Conservation (phyloP, 225 moss, liverwort and hornwort species). For the Lunularia cruciata region DNA sequence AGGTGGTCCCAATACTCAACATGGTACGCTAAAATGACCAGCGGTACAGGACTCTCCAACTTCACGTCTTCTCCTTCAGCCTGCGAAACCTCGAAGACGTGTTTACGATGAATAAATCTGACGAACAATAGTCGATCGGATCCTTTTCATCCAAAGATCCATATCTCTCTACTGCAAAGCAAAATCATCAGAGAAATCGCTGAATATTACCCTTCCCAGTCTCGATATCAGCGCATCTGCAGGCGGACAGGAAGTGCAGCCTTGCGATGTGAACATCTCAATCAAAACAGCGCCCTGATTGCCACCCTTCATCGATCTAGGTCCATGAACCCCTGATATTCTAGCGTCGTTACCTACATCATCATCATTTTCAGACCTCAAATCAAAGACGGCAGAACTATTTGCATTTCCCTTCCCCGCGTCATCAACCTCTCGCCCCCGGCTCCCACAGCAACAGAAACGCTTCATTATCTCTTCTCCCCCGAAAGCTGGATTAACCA, state of each 20-base stretch:
- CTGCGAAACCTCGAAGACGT: slow-evolving; percentile 34
- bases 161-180: too few species aligned
- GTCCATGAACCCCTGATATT: slow-evolving; percentile 36
- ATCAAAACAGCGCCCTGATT: slow-evolving; percentile 68
- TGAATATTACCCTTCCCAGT: slow-evolving; percentile 50
- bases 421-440: neutral
- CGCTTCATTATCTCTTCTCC: slow-evolving; percentile 2
- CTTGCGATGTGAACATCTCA: slow-evolving; percentile 90
- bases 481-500: too few species aligned
- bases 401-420: neutral
- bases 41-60: slow-evolving; percentile 52
- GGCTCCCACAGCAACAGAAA: neutral
- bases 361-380: slow-evolving; percentile 3
- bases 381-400: neutral
- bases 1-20: slow-evolving; percentile 97
- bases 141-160: too few species aligned
- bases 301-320: slow-evolving; percentile 43
- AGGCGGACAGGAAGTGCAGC: slow-evolving; percentile 88
- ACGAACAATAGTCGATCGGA: too few species aligned
- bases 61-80: slow-evolving; percentile 55
- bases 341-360: slow-evolving; percentile 20
- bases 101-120: neutral
- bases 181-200: neutral
- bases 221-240: slow-evolving; percentile 81
- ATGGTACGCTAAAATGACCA: slow-evolving; percentile 76